A percentile compares a stretch with the other conserved stretches of the same genome.
Conservation (phyloP, 1,284 basidiomycete genomes). For the Ceratobasidium sp. region DNA sequence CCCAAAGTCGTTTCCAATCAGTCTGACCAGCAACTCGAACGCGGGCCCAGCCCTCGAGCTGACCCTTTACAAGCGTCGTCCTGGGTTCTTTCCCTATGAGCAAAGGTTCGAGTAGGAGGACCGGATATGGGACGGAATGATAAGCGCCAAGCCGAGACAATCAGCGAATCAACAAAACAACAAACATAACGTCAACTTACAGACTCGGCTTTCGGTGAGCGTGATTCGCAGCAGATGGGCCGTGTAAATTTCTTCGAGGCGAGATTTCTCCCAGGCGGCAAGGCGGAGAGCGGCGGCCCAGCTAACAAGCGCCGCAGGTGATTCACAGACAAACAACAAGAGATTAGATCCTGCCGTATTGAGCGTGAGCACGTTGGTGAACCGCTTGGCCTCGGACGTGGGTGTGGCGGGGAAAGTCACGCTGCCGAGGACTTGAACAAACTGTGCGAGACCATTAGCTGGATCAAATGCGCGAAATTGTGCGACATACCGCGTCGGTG, state of each 20-base stretch:
- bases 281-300: slow-evolving; percentile 94
- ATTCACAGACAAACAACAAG: slow-evolving; percentile 85
- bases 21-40: slow-evolving; percentile 93
- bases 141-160: slow-evolving; percentile 12
- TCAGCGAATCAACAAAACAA: slow-evolving; percentile 15
- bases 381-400: slow-evolving; percentile 61
- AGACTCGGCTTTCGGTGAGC: slow-evolving; percentile 55
- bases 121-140: slow-evolving; percentile 20
- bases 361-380: slow-evolving; percentile 84
- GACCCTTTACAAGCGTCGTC: slow-evolving; percentile 72
- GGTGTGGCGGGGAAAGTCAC: slow-evolving; percentile 66
- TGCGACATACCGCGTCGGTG: slow-evolving; percentile 77
- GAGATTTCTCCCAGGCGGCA: slow-evolving; percentile 93
- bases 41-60: slow-evolving; percentile 92
- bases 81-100: slow-evolving; percentile 68
- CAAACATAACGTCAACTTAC: slow-evolving; percentile 50
- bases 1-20: slow-evolving; percentile 95
- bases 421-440: slow-evolving; percentile 74
- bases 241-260: slow-evolving; percentile 97
- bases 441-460: slow-evolving; percentile 55
- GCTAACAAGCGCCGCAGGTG: slow-evolving; percentile 72
- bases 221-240: slow-evolving; percentile 88
- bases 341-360: slow-evolving; percentile 95
- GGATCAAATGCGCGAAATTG: no score
- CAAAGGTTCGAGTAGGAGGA: slow-evolving; percentile 4